Base-by-base conservation (phyloP, 495 filamentous ascomycete genomes). In the Penicillium dipodomyicola region DNA sequence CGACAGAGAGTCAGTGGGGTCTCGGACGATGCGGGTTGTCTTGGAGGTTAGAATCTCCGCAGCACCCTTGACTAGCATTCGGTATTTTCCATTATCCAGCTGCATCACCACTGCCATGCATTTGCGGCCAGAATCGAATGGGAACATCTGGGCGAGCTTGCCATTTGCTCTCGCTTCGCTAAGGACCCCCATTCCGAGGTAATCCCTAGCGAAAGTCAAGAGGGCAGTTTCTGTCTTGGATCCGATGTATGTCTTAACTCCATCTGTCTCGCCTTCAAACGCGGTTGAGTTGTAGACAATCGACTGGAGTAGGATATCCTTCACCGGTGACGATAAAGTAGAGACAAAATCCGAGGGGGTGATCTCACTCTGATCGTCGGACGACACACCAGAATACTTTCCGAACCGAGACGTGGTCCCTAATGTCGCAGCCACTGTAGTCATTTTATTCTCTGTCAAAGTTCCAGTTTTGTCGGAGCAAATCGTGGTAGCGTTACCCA, bases 381-480 rank as follows among this genome's bases (percentile, higher is more conserved):
- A 41, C 1, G 61, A 52, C 23, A 58, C 61, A 46, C 42, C 33
- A 58, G 65, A 79, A 57, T 84, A 85, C 52, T 85, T 81, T 59
- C 83, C 83, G 66, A 92, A 92, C 50, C 84, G 81, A 35, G 84
- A 80, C 25, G 73, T 80, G 2, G 80, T 87, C 22, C 89, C 88
- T 27, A 95, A 59, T 7, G 88, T 90, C 3, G 85, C 91, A 25
- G 89, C 84, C 52, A 95, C 90, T 9, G 91, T 87, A 33, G 83
- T 86, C 91, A 96, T 96, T 74, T 90, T 91, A 64, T 96, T 96
- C 69, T 92, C 86, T 0, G 90, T 94, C n/a, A 97, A 77, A 3
- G 93, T 97, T 53, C 93, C 93, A 0, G 93, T 97, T 70, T 97
- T 97, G 75, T 97, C 93, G 3, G 92, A 96, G 72, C 93, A 97